Conservation (phyloP, 2,329 filamentous ascomycete species). For the Fusarium globosum region DNA sequence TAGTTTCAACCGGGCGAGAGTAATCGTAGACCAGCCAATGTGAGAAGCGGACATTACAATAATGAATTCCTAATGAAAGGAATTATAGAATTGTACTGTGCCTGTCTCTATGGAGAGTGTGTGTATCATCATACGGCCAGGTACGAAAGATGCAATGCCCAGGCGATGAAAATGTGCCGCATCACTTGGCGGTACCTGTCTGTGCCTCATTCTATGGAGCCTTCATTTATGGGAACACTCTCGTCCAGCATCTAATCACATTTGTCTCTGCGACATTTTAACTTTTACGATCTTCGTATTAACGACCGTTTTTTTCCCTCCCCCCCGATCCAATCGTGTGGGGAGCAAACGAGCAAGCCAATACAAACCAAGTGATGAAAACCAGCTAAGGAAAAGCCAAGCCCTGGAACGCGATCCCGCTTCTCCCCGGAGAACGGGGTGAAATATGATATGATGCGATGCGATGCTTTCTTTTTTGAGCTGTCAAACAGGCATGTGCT, state of each 20-base stretch:
- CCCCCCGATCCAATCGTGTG: neutral
- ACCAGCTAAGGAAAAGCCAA: constrained; percentile 12
- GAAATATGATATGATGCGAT: neutral
- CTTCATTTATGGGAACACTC: neutral
- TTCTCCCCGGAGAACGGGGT: constrained; percentile 8
- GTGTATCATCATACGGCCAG: constrained; percentile 13
- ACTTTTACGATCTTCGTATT: neutral
- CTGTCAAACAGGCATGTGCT: constrained; percentile 6
- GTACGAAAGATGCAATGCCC: constrained; percentile 1
- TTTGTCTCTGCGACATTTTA: neutral
- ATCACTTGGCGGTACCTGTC: neutral
- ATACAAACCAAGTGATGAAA: neutral
- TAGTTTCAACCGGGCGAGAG: neutral
- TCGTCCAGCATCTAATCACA: neutral
- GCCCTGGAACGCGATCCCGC: constrained; percentile 16
- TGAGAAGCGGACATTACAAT: neutral
- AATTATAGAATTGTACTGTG: neutral
- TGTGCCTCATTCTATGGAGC: neutral
- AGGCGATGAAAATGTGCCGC: neutral
- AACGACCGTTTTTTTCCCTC: neutral
- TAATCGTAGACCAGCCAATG: neutral
- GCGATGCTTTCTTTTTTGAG: neutral
- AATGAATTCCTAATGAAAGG: neutral
- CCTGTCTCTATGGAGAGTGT: neutral
- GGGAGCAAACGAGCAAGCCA: neutral